Conservation (phyloP, 495 filamentous ascomycete genomes). For the Cercophora samala region DNA sequence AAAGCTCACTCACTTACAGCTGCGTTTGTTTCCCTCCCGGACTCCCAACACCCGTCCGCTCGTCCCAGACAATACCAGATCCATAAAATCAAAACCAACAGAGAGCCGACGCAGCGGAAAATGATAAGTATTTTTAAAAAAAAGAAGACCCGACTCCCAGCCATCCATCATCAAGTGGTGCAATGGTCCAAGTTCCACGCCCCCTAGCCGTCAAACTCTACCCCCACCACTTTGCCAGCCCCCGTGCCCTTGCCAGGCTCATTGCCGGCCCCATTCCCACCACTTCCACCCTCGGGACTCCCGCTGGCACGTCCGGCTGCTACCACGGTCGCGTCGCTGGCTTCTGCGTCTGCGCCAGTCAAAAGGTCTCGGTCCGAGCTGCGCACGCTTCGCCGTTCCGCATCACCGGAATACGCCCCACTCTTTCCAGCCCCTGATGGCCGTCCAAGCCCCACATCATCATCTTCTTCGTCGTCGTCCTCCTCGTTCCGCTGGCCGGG, state of each 20-base stretch:
- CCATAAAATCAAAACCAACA: not conserved
- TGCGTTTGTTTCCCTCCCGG: not conserved
- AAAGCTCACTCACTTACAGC: not conserved
- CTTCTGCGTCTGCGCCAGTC: conserved; percentile 74
- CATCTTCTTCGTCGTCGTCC: conserved; percentile 65
- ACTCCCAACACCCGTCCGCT: not conserved
- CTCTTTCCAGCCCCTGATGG: conserved; percentile 14
- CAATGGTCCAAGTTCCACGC: not conserved
- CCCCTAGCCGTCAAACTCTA: conserved; percentile 37
- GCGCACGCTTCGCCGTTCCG: conserved; percentile 60
- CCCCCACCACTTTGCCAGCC: conserved; percentile 36
- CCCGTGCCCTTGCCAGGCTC: conserved; percentile 12
- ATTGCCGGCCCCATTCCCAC: conserved; percentile 19
- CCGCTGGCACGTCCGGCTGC: conserved; percentile 10
- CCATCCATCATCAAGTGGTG: not conserved
- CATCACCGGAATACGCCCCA: conserved; percentile 37
- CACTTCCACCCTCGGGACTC: conserved; percentile 26
- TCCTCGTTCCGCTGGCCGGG: conserved; percentile 67
- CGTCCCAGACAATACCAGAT: not conserved
- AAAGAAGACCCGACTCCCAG: not conserved
- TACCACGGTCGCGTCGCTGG: conserved; percentile 32
- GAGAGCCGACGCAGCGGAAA: not conserved
- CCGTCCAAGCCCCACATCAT: conserved; percentile 22
- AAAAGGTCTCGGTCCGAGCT: conserved; percentile 75
- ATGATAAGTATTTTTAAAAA: not conserved